Evolutionary conservation across 2,329 filamentous ascomycete genomes (phyloP).

Genomic region (Xylariaceae sp.): DNA sequence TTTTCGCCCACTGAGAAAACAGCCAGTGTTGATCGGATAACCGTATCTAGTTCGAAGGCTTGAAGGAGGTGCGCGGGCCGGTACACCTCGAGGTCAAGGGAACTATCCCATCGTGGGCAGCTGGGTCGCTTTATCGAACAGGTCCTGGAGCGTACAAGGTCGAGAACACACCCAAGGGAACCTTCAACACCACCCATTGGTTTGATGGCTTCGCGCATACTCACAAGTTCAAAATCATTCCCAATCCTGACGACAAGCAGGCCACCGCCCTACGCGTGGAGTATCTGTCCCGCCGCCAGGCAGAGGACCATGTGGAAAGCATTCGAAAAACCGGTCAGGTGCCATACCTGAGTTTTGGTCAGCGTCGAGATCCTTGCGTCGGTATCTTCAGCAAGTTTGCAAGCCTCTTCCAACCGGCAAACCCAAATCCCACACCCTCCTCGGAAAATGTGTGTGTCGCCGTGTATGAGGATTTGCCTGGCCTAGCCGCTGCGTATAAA

Average conservation of each 20-base stretch:
- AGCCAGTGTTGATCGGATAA: too few relatives aligned
- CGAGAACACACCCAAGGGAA: slow-evolving; percentile 54
- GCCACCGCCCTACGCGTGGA: slow-evolving; percentile 49
- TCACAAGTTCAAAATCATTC: slow-evolving; percentile 67
- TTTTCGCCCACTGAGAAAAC: too few relatives aligned
- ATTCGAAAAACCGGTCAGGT: slow-evolving; percentile 58
- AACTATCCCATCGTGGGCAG: slow-evolving; percentile 64
- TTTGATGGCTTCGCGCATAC: slow-evolving; percentile 73
- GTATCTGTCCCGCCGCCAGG: slow-evolving; percentile 69
- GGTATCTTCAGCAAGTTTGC: slow-evolving; percentile 69
- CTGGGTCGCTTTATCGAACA: slow-evolving; percentile 69
- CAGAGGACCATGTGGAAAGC: slow-evolving; percentile 57
- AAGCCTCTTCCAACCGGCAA: slow-evolving; percentile 47
- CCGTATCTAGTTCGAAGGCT: slow-evolving; percentile 60
- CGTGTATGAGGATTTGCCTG: slow-evolving; percentile 61
- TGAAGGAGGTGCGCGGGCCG: slow-evolving; percentile 62
- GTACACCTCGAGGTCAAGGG: slow-evolving; percentile 62
- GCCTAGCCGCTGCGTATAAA: slow-evolving; percentile 34
- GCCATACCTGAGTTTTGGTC: slow-evolving; percentile 61
- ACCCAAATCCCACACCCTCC: slow-evolving; percentile 24
- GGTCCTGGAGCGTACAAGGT: slow-evolving; percentile 65
- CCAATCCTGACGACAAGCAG: slow-evolving; percentile 25
- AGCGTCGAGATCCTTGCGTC: slow-evolving; percentile 69
- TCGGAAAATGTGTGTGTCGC: slow-evolving; percentile 63
- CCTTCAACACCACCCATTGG: slow-evolving; percentile 67